Conservation (phyloP, 2,329 filamentous ascomycete genomes). For the Cordyceps fumosorosea region DNA sequence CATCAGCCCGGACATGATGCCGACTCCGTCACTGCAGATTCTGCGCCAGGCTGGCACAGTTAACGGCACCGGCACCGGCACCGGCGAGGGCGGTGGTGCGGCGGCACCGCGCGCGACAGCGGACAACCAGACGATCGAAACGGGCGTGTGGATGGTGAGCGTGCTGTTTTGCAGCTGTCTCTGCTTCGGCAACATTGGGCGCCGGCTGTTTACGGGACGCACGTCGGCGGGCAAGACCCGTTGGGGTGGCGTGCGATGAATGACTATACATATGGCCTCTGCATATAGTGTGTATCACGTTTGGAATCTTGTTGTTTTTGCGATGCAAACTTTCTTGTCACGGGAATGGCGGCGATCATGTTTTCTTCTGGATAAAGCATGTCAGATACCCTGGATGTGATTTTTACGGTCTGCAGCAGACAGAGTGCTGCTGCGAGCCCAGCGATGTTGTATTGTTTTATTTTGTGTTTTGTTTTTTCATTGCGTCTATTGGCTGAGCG, state of each 20-base stretch:
- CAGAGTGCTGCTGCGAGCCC: neutral
- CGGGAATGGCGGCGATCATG: neutral
- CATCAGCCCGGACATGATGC: conserved; percentile 72
- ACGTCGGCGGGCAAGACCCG: conserved; percentile 36
- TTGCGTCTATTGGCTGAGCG: neutral
- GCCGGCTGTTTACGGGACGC: conserved; percentile 59
- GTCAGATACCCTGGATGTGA: conserved; percentile 6
- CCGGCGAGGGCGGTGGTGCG: conserved; percentile 17
- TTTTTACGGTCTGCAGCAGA: neutral
- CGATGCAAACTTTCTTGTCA: neutral
- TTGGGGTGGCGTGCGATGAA: conserved; percentile 37
- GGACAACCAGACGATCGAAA: conserved; percentile 58
- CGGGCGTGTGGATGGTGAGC: conserved; percentile 83
- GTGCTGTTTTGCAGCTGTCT: conserved; percentile 92
- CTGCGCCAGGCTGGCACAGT: conserved; percentile 20
- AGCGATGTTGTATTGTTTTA: neutral
- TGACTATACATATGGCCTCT: neutral
- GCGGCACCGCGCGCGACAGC: conserved; percentile 42
- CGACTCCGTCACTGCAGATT: conserved; percentile 48
- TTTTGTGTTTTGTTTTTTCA: neutral
- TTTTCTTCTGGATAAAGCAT: conserved; percentile 1
- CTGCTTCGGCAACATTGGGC: conserved; percentile 92
- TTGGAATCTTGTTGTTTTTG: neutral
- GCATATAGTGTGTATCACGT: neutral
- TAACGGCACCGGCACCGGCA: conserved; percentile 12